A percentile compares a stretch with the other conserved stretches of the same genome.
Conservation (phyloP, 208 protist species). For the Tritrichomonas musculus region DNA sequence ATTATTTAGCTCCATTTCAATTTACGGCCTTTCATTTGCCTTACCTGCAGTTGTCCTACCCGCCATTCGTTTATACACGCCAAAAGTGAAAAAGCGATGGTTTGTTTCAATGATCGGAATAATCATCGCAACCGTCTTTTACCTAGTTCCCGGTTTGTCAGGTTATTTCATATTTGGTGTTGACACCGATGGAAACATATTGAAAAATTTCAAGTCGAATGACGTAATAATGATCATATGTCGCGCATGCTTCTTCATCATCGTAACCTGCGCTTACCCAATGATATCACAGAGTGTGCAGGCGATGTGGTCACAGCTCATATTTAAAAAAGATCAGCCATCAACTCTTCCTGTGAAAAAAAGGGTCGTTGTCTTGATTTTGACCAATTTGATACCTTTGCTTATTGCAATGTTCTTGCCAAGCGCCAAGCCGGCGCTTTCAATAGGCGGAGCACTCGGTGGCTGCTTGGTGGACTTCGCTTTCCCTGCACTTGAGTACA, state of each 20-base stretch:
- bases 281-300: neutral
- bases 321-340: neutral
- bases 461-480: neutral
- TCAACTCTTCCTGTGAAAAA: neutral
- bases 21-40: neutral
- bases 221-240: neutral
- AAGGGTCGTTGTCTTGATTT: neutral
- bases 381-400: neutral
- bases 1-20: neutral
- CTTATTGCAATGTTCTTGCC: slow-evolving; percentile 1
- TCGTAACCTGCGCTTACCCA: neutral
- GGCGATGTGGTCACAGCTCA: neutral
- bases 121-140: neutral
- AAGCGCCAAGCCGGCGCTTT: neutral
- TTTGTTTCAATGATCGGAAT: neutral
- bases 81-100: neutral
- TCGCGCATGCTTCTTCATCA: neutral
- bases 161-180: neutral
- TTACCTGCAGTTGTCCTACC: neutral
- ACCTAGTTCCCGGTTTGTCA: neutral
- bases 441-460: neutral
- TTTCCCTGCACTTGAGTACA: neutral
- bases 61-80: neutral
- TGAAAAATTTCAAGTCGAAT: neutral
- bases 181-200: neutral